Evolutionary conservation across 1,284 basidiomycete genomes (phyloP).

Genomic region (Coniophora puteana): DNA sequence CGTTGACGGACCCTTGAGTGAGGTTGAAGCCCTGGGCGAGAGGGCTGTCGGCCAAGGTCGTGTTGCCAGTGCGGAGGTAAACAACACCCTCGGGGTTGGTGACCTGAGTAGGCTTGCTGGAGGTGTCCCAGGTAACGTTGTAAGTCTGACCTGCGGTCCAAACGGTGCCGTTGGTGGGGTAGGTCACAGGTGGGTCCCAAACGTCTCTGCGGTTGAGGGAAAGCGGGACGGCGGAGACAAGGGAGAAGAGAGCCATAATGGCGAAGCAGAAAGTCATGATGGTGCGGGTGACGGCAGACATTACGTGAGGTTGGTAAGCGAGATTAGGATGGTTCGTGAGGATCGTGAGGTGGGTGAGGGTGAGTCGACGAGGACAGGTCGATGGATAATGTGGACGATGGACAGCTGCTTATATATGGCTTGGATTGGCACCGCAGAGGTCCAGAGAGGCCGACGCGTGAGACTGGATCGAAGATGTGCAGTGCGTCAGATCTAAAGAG

Average conservation of each 20-base stretch:
- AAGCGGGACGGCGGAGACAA: conserved; percentile 26
- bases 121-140: conserved; percentile 45
- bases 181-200: conserved; percentile 39
- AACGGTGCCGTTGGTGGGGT: conserved; percentile 31
- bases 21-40: conserved; percentile 37
- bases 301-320: conserved; percentile 7
- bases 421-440: too few species aligned
- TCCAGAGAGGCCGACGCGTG: too few species aligned
- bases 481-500: too few species aligned
- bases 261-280: conserved; percentile 13
- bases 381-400: too few species aligned
- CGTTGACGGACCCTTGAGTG: conserved; percentile 27
- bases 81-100: conserved; percentile 43
- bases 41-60: conserved; percentile 21
- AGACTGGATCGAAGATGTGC: too few species aligned
- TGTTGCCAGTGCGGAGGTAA: conserved; percentile 33
- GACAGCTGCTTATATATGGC: too few species aligned
- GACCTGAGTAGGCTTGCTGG: conserved; percentile 37
- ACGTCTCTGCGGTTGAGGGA: conserved; percentile 36
- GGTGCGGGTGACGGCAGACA: conserved; percentile 6
- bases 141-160: conserved; percentile 40
- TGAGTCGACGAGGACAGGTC: conserved; percentile 8
- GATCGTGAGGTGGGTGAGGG: conserved; percentile 20
- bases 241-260: conserved; percentile 13
- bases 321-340: neutral